These are phyloP conservation scores for Dalbergia cochinchinensis DNA, from an alignment of 306 rosid genomes.

Conservation along the genomic window DNA sequence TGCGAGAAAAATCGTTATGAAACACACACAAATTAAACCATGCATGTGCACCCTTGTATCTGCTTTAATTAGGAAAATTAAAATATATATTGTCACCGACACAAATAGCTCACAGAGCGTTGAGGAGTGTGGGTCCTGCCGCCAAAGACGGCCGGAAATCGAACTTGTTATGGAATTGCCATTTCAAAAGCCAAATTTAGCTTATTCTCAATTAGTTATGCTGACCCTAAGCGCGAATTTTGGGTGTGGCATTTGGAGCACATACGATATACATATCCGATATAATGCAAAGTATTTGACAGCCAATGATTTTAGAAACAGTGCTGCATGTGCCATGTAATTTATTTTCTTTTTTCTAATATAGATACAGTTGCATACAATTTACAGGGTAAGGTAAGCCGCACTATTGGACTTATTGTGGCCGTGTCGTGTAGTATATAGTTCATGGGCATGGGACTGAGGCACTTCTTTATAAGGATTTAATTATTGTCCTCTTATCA, in stretches of 20 bases:
- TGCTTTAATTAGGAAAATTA: background rate
- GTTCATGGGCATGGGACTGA: background rate
- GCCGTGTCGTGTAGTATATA: background rate
- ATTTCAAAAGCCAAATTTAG: background rate
- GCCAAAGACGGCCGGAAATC: slow-evolving; percentile 6
- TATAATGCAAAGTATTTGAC: background rate
- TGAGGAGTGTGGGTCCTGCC: background rate
- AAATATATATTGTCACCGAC: slow-evolving; percentile 15
- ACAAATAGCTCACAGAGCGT: background rate
- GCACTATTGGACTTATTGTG: slow-evolving; percentile 21
- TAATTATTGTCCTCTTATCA: background rate
- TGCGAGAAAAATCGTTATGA: background rate
- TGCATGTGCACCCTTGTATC: background rate
- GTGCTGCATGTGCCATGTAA: background rate
- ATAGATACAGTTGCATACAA: background rate
- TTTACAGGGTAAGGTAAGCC: background rate
- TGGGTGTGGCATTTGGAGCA: slow-evolving; percentile 20
- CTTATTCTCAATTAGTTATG: too few relatives aligned
- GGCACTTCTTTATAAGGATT: background rate
- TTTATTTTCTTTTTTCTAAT: background rate
- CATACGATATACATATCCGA: background rate
- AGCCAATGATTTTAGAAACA: background rate
- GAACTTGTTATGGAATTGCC: background rate
- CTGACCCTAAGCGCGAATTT: background rate
- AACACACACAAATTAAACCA: background rate